A percentile compares a stretch with the other conserved stretches of the same genome.
Conservation (phyloP, 2,329 filamentous ascomycete species). For the Colletotrichum tropicale region DNA sequence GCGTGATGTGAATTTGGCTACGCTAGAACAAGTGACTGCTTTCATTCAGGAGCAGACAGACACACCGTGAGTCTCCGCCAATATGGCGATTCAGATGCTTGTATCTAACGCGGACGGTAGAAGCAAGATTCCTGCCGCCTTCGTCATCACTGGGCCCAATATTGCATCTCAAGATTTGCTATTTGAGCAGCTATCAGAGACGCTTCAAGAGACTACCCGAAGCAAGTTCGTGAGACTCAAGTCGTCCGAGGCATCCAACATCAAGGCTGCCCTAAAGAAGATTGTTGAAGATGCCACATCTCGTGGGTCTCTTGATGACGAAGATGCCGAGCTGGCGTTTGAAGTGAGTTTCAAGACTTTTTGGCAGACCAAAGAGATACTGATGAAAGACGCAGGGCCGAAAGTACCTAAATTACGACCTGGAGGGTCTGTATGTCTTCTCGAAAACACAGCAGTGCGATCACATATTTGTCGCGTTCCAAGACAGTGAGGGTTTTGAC, state of each 20-base stretch:
- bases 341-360: slow-evolving; percentile 51
- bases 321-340: slow-evolving; percentile 52
- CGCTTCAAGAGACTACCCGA: slow-evolving; percentile 48
- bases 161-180: slow-evolving; percentile 76
- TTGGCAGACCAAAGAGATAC: neutral
- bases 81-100: neutral
- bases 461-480: slow-evolving; percentile 74
- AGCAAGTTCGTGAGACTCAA: slow-evolving; percentile 70
- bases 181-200: slow-evolving; percentile 71
- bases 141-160: slow-evolving; percentile 80
- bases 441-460: slow-evolving; percentile 56
- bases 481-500: slow-evolving; percentile 85
- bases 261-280: slow-evolving; percentile 75
- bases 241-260: slow-evolving; percentile 73
- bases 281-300: slow-evolving; percentile 70
- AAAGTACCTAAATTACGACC: slow-evolving; percentile 78
- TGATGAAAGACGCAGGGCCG: slow-evolving; percentile 50
- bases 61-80: slow-evolving; percentile 24
- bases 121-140: slow-evolving; percentile 67
- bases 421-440: slow-evolving; percentile 71
- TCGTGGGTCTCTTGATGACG: slow-evolving; percentile 51
- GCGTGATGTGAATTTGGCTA: slow-evolving; percentile 64
- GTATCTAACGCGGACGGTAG: slow-evolving; percentile 26
- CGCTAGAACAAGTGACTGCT: slow-evolving; percentile 59
- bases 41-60: slow-evolving; percentile 52